Evolutionary conservation across 495 filamentous ascomycete species (phyloP).

Genomic region (Neurospora sp.): DNA sequence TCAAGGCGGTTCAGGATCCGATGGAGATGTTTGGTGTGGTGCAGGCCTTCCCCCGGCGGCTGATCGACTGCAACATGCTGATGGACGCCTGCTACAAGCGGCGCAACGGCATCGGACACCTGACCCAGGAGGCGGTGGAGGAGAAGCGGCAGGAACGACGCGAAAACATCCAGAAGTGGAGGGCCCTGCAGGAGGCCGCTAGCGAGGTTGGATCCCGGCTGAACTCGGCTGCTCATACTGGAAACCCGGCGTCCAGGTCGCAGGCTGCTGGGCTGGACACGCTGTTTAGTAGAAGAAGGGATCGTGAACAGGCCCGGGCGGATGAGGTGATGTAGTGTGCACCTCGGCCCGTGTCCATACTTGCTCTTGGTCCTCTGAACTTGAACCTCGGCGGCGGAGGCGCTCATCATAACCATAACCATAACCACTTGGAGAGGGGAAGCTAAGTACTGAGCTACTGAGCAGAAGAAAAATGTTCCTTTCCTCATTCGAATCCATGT

Average conservation of each 20-base stretch:
- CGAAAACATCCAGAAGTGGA: conserved; percentile 29
- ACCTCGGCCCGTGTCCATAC: conserved; percentile 13
- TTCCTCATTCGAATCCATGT: neutral
- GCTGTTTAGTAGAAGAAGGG: conserved; percentile 28
- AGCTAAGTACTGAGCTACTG: neutral
- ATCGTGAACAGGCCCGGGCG: conserved; percentile 17
- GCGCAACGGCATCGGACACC: conserved; percentile 73
- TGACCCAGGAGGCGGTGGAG: conserved; percentile 59
- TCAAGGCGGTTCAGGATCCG: conserved; percentile 68
- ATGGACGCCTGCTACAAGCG: conserved; percentile 73
- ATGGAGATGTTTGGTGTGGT: conserved; percentile 97
- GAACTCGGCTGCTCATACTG: neutral
- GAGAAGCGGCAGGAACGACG: conserved; percentile 49
- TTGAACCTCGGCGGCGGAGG: neutral
- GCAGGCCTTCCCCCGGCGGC: conserved; percentile 71
- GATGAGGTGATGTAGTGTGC: conserved; percentile 24
- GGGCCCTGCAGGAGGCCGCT: conserved; percentile 30
- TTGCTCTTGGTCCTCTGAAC: conserved; percentile 6
- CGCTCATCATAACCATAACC: neutral
- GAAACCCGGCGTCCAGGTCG: neutral
- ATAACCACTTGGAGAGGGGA: neutral
- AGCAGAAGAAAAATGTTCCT: neutral
- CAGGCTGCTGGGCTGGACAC: conserved; percentile 20
- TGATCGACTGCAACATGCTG: conserved; percentile 71
- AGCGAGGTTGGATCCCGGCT: conserved; percentile 3